Base-by-base conservation (phyloP, 371 early-diverging fungal species). In the Mucor indicus region DNA sequence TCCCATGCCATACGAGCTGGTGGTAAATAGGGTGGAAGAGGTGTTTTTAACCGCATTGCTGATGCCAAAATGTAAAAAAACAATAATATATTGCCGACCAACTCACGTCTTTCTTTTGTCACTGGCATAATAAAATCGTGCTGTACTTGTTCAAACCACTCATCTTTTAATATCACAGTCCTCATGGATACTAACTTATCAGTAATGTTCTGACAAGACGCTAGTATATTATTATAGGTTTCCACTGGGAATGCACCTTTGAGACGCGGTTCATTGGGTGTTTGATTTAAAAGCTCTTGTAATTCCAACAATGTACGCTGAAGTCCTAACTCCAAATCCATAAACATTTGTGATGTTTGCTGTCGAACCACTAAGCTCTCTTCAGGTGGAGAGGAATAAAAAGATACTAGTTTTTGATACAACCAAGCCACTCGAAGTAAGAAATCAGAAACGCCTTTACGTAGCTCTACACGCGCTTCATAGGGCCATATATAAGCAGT, bases 211-310 rank as follows among this genome's bases (percentile, higher is more conserved):
- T 90, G 87, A 53, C 86, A 83, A 4, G 84, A 81, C 1, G 62
- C 67, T 6, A 90, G 60, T 53, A 91, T 83, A 12, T 75, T 59
- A 24, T 69, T 67, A 53, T 93, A 93, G 0, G 79, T 77, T 0
- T 53, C 59, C 1, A 68, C 70, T 2, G 93, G 93, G 50, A 89
- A 93, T 9, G 83, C 81, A 4, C 93, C 93, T 63, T 89, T 89
- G 20, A 91, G 64, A 42, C 93, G 80, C 1, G 93, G 93, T 57
- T 93, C 93, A 46, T 89, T 89, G 2, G 81, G 81, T 4, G 92
- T 87, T 33, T 86, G 78, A 1, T 53, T 57, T 13, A 93, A 59
- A 7, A 93, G 68, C 2, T 65, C 74, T 11, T 69, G 78, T 5
- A 89, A 66, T 21, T 72, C 65, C n/a, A 89, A 49, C 22, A 93